Conservation (phyloP, 306 rosid species). For the Vicia villosa region DNA sequence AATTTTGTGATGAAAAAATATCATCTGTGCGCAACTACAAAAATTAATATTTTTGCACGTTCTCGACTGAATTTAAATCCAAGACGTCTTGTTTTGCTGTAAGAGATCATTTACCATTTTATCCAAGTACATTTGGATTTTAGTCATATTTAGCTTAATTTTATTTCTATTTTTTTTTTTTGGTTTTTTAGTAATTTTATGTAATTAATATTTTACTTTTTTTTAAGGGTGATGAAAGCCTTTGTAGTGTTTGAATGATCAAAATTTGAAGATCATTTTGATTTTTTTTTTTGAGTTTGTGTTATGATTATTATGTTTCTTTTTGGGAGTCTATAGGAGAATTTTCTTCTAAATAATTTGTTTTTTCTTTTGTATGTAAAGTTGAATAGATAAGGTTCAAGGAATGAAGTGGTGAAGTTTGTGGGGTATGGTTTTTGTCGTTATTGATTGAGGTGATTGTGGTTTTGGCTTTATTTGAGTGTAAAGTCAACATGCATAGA, state of each 20-base stretch:
- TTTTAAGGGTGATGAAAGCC: neutral
- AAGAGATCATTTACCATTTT: no score
- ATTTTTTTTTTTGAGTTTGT: conserved; percentile 24
- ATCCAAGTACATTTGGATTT: no score
- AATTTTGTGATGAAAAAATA: no score
- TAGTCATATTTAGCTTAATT: no score
- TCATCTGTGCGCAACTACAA: no score
- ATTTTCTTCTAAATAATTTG: neutral
- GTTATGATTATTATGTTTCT: neutral
- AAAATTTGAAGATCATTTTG: conserved; percentile 36
- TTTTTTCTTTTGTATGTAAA: conserved; percentile 21
- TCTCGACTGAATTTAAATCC: no score
- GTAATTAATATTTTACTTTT: neutral
- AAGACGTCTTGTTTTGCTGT: no score
- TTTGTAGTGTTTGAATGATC: conserved; percentile 37
- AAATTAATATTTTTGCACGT: no score
- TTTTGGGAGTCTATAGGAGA: conserved; percentile 4
- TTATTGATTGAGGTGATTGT: conserved; percentile 28
- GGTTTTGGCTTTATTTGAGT: conserved; percentile 32
- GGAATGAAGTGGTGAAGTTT: conserved; percentile 17
- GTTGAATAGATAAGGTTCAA: conserved; percentile 38
- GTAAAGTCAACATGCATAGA: conserved; percentile 47
- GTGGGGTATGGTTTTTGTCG: conserved; percentile 33
- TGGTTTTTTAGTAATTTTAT: neutral
- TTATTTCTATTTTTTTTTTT: conserved; percentile 16